Evolutionary conservation across 192 early-diverging fungal species (phyloP).

Genomic region (Pilobolus umbonatus): DNA sequence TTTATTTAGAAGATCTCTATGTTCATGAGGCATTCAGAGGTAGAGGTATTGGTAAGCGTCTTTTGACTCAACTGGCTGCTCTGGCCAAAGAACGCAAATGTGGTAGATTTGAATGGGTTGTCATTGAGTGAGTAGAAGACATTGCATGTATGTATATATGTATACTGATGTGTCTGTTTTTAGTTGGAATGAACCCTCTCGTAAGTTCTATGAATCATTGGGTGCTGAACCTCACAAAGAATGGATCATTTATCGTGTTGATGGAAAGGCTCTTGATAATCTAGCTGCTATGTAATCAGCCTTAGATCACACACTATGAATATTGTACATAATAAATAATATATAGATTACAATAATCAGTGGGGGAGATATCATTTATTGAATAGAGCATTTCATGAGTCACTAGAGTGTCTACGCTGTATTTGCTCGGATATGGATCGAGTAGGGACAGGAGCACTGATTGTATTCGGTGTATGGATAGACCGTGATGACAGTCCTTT

Average conservation of each 20-base stretch:
- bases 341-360: background rate
- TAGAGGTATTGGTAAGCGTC: constrained; percentile 59
- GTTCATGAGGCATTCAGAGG: constrained; percentile 60
- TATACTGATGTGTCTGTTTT: too few relatives aligned
- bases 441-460: background rate
- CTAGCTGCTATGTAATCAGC: constrained; percentile 42
- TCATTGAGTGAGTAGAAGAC: too few relatives aligned
- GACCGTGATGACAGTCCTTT: background rate
- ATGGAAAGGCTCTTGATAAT: constrained; percentile 49
- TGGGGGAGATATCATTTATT: background rate
- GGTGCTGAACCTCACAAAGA: constrained; percentile 66
- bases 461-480: background rate
- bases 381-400: background rate
- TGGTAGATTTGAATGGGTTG: constrained; percentile 79
- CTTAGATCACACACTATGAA: background rate
- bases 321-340: background rate
- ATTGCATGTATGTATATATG: too few relatives aligned
- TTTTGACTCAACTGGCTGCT: constrained; percentile 65
- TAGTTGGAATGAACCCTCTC: constrained; percentile 80
- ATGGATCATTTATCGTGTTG: constrained; percentile 73
- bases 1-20: constrained; percentile 87
- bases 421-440: background rate
- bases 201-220: constrained; percentile 68
- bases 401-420: background rate
- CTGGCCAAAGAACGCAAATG: constrained; percentile 62